phyloP scores from a whole-genome alignment of 2,329 filamentous ascomycete genomes.

The Alternaria solani region DNA sequence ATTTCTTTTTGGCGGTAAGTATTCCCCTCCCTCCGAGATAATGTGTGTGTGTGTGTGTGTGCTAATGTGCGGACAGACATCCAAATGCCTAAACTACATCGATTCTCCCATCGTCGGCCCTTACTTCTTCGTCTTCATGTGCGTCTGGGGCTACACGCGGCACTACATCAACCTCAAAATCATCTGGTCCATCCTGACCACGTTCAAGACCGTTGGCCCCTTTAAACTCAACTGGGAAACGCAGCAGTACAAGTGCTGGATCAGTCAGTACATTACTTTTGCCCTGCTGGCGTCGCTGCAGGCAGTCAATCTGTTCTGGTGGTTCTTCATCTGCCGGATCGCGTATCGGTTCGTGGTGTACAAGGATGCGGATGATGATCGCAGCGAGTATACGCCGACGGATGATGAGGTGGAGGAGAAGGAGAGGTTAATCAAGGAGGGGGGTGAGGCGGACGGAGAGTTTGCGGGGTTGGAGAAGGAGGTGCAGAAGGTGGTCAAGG shows the following conservation, averaged over 20 bases:
- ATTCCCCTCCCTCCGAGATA: no score
- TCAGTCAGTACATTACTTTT: conserved; percentile 73
- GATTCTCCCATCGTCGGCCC: conserved; percentile 79
- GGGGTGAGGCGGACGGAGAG: conserved; percentile 45
- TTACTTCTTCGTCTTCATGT: conserved; percentile 85
- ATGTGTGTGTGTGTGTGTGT: no score
- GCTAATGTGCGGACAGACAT: conserved; percentile 65
- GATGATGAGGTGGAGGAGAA: conserved; percentile 56
- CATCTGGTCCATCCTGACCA: conserved; percentile 76
- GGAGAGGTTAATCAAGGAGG: conserved; percentile 22
- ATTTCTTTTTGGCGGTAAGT: conserved; percentile 92
- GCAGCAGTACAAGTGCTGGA: conserved; percentile 77
- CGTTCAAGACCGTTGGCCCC: conserved; percentile 77
- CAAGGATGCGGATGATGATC: conserved; percentile 71
- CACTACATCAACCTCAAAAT: conserved; percentile 85
- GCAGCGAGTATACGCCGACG: conserved; percentile 69
- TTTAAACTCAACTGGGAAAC: conserved; percentile 79
- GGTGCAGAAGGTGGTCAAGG: conserved; percentile 7
- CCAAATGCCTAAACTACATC: conserved; percentile 91
- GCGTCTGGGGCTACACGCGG: conserved; percentile 86
- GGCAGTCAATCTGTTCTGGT: conserved; percentile 81
- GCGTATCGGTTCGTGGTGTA: conserved; percentile 73
- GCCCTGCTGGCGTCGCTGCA: conserved; percentile 72
- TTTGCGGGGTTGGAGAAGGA: conserved; percentile 33
- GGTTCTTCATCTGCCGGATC: conserved; percentile 78